phyloP scores from a whole-genome alignment of 345 rosid genomes.

The Anastatica hierochuntica region DNA sequence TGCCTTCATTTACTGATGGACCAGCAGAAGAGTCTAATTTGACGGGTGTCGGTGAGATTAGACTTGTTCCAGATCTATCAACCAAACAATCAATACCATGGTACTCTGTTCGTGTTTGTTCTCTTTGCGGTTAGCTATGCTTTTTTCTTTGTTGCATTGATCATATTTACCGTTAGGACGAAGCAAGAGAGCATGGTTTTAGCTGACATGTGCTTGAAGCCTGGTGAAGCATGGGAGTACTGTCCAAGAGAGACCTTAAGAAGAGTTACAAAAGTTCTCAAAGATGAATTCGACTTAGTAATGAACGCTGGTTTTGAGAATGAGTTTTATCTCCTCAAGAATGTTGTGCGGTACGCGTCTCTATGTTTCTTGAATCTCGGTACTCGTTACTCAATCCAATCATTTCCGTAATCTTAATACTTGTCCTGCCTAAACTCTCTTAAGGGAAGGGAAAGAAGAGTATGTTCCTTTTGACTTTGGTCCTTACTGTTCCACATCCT shows the following conservation, averaged over 20 bases:
- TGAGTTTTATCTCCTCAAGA: conserved; percentile 82
- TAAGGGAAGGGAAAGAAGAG: conserved; percentile 75
- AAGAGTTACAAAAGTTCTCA: conserved; percentile 52
- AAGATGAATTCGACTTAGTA: conserved; percentile 81
- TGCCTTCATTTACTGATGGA: conserved; percentile 66
- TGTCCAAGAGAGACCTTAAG: conserved; percentile 88
- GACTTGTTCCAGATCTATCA: conserved; percentile 77
- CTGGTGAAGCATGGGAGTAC: conserved; percentile 90
- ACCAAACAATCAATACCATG: conserved; percentile 69
- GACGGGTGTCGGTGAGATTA: conserved; percentile 77
- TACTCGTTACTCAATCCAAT: background rate
- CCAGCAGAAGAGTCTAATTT: conserved; percentile 72
- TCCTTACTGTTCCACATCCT: conserved; percentile 70
- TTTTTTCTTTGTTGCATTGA: background rate
- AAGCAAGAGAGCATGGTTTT: conserved; percentile 80
- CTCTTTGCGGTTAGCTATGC: conserved; percentile 1
- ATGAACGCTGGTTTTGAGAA: conserved; percentile 98
- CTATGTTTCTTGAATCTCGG: background rate
- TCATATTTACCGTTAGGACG: conserved; percentile 34
- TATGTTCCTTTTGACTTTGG: conserved; percentile 69
- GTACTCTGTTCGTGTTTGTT: conserved; percentile 24
- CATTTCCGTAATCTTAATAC: background rate
- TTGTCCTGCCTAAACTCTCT: background rate
- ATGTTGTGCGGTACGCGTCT: conserved; percentile 36
- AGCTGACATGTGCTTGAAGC: conserved; percentile 79